Evolutionary conservation across 306 rosid species (phyloP).

Genomic region (Hippophae tibetana): DNA sequence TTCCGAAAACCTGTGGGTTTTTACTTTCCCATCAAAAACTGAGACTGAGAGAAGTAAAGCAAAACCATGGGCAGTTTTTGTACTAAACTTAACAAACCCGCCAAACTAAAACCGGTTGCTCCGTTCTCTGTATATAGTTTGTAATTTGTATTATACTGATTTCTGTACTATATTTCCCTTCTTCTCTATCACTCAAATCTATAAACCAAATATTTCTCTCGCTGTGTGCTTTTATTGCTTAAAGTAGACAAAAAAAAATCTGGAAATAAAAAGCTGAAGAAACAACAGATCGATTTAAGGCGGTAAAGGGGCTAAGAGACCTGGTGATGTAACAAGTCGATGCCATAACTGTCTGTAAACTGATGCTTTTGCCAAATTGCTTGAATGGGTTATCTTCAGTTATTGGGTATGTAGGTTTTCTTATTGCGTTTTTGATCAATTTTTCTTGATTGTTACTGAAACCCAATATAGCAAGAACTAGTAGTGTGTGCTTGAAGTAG

Average conservation of each 20-base stretch:
- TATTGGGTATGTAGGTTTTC: constrained; percentile 19
- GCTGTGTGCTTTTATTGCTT: not conserved
- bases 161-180: not conserved
- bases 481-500: not conserved
- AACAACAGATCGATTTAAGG: not conserved
- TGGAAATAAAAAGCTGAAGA: not conserved
- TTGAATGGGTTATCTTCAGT: constrained; percentile 14
- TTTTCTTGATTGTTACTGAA: constrained; percentile 6
- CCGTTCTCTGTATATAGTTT: constrained; percentile 21
- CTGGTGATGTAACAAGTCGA: constrained; percentile 11
- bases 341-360: constrained; percentile 3
- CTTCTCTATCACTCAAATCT: not conserved
- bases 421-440: not conserved
- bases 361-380: constrained; percentile 8
- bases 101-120: constrained; percentile 54
- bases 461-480: not conserved
- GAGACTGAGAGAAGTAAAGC: not conserved
- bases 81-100: constrained; percentile 29
- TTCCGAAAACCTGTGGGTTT: constrained; percentile 29
- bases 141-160: constrained; percentile 1
- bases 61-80: constrained; percentile 83
- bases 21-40: constrained; percentile 22
- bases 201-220: too few species aligned
- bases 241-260: not conserved
- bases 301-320: not conserved